Evolutionary conservation across 352 stramenopile species (phyloP), one percentile per base, ranked within the genome.

Genomic region (Pythium guiyangense): DNA sequence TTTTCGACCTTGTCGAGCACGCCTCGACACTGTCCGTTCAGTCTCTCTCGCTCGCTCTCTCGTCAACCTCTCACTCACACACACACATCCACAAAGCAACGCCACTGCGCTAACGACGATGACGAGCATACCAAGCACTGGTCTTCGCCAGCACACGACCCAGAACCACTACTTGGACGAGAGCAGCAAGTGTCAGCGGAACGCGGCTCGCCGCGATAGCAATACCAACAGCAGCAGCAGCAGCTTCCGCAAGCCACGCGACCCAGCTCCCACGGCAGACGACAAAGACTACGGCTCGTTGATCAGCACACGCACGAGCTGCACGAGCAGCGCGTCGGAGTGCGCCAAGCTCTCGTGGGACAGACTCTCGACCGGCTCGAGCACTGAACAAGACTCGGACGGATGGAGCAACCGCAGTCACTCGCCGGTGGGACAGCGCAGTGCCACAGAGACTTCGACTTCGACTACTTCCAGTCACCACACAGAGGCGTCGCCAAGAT

Each of bases 221-320:
- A n/a, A n/a, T n/a, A n/a, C n/a, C n/a, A n/a, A n/a, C n/a, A n/a
- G n/a, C 12, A 43, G 37, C 37, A n/a, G 37, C 37, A 43, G 37
- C 4, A 57, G 40, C 57, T 57, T 55, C 44, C 50, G 52, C 5
- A 64, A 59, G 37, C 27, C 40, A 35, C 48, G 56, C 26, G 47
- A 62, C 42, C 22, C 31, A 37, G 31, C 15, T n/a, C 8, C 40
- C 18, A 18, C 43, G 25, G n/a, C n/a, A n/a, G 31, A 69, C 6
- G 63, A 73, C 39, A 69, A 39, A 18, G 49, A 59, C 34, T 59
- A 48, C n/a, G 70, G 73, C 53, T 54, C 72, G 15, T 73, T 58
- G 6, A 77, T 62, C 0, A 66, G 59, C 35, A 60, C 70, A 4
- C 69, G 62, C 26, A 82, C 70, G 14, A 85, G 74, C 45, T 82